A percentile compares a stretch with the other conserved stretches of the same genome.
Conservation (phyloP, 192 early-diverging fungal genomes). For the Gamsiella multidivaricata region DNA sequence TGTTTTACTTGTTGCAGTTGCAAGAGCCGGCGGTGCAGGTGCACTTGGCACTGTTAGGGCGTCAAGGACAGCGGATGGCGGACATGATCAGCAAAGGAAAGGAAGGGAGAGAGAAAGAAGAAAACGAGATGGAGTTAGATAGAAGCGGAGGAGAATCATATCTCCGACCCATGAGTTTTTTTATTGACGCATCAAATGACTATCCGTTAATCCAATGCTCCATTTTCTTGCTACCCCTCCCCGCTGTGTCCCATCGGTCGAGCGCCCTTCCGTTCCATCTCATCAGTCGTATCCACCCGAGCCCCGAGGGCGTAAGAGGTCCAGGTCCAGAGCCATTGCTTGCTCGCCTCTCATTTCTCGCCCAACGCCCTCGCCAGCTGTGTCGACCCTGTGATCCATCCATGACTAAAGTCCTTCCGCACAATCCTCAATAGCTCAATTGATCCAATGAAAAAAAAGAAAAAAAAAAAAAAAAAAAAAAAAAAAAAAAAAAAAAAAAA, state of each 20-base stretch:
- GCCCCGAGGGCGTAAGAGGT: no score
- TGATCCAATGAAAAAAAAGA: no score
- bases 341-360: no score
- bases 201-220: neutral
- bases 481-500: neutral
- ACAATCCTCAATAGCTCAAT: no score
- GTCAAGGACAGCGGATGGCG: neutral
- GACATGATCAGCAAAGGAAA: neutral
- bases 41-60: conserved; percentile 34
- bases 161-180: conserved; percentile 10
- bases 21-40: conserved; percentile 28
- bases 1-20: conserved; percentile 39
- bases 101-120: neutral
- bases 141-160: neutral
- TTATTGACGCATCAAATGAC: neutral
- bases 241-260: no score
- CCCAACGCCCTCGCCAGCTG: no score
- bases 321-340: no score
- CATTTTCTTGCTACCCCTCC: neutral
- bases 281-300: no score
- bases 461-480: no score
- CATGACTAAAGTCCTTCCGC: no score
- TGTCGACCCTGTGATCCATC: no score
- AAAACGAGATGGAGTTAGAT: neutral
- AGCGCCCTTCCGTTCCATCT: no score